Evolutionary conservation across 208 protist genomes (phyloP).

Genomic region (Trypanosoma congolense): DNA sequence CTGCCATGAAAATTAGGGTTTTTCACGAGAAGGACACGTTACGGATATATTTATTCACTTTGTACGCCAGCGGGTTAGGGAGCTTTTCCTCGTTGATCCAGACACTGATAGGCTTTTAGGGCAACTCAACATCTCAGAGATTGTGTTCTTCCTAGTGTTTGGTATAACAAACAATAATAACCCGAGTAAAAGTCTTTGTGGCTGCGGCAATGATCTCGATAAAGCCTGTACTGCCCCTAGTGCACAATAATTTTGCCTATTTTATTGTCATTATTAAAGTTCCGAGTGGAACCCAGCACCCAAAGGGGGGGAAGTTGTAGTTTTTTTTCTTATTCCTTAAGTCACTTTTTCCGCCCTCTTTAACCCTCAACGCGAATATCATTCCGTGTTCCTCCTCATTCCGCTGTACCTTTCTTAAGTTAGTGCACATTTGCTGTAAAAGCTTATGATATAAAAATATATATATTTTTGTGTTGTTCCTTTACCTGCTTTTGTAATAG

Average conservation of each 20-base stretch:
- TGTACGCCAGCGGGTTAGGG: slow-evolving; percentile 74
- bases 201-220: not conserved
- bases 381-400: too few species aligned
- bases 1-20: slow-evolving; percentile 53
- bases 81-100: slow-evolving; percentile 80
- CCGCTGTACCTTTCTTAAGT: too few species aligned
- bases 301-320: not conserved
- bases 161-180: slow-evolving; percentile 18
- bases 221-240: not conserved
- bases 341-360: not conserved
- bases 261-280: too few species aligned
- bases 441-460: too few species aligned
- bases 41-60: slow-evolving; percentile 84
- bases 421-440: too few species aligned
- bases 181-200: not conserved
- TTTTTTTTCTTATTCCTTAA: slow-evolving; percentile 1
- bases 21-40: slow-evolving; percentile 72
- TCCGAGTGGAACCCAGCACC: not conserved
- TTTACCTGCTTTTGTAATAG: too few species aligned
- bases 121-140: slow-evolving; percentile 70
- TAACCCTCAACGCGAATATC: too few species aligned
- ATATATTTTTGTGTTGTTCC: too few species aligned
- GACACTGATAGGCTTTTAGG: slow-evolving; percentile 62
- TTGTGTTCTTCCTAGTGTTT: slow-evolving; percentile 76
- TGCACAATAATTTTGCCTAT: not conserved